Base-by-base conservation (phyloP, 2,329 filamentous ascomycete genomes). In the Dendrostoma leiphaemia region DNA sequence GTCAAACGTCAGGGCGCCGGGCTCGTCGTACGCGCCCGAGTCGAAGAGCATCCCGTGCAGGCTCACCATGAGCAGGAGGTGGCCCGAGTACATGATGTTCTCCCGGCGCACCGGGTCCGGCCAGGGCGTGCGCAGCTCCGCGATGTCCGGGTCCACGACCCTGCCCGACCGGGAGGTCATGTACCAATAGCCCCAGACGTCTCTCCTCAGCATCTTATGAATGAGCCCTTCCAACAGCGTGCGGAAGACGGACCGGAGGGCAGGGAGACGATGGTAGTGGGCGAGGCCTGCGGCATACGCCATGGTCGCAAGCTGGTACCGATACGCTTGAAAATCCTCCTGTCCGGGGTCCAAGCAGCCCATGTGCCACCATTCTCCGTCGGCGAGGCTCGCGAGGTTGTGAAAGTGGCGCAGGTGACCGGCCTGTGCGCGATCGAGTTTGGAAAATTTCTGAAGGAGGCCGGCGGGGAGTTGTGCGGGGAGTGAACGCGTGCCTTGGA, bases 171-270 rank as follows among this genome's bases (percentile, higher is more conserved):
- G 67, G 24, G 63, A 67, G 2, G 69, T 69, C n/a, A 65, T 59
- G 58, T 69, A 75, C 73, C 71, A 75, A 56, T 75, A 74, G 1
- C 65, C 66, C 71, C 72, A 76, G 2, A 75, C 72, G 13, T 71
- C 69, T 6, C 65, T 61, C 9, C 63, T 62, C n/a, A 75, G 59
- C 72, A 75, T 74, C 60, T 74, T 75, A 23, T 65, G 61, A 44
- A 75, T 75, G 5, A 71, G 54, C 17, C 62, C 60, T 3, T 64
- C 61, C 15, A 74, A 54, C 0, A 75, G 60, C 1, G 57, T 53
- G 53, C 71, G 70, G 63, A 70, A 71, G 1, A 66, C 57, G 7
- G 60, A 60, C 5, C 70, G 63, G 28, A 73, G 48, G 15, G 65
- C 65, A 0, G 71, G 70, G 12, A 70, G 58, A 5, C 66, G 70